Base-by-base conservation (phyloP, 768 basidiomycete species). In the Mrakia frigida region DNA sequence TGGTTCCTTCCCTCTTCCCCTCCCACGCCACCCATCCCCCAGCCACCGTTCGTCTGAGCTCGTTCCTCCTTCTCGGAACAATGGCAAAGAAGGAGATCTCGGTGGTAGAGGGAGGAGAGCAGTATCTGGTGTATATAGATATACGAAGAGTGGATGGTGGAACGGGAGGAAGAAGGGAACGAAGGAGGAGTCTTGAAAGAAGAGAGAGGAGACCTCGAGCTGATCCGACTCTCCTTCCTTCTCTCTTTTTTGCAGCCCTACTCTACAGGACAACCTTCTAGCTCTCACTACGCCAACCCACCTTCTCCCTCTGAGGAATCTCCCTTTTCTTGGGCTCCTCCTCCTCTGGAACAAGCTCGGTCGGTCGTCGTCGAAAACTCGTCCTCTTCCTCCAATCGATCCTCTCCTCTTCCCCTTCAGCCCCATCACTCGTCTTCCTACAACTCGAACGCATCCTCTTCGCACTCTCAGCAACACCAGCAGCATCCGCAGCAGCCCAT, bases 241-340 rank as follows among this genome's bases (percentile, higher is more conserved):
- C 25, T 39, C 11, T 25, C 25, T 21, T 6, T n/a, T 18, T 6
- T 39, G 3, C 23, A 68, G 65, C 14, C 39, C 11, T 43, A 68
- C 46, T 21, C 60, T 43, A 25, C 1, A 3, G 37, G 6, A 25
- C 39, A 43, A n/a, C 39, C 9, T 35, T 23, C 59, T 16, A 46
- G 21, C 3, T 7, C 50, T 3, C 53, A 31, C 25, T 23, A 53
- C 53, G 52, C 2, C 10, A 31, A 46, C 7, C 72, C 72, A 16
- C 31, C 37, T 4, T 67, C 73, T 7, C 73, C 73, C 0, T n/a
- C 60, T 1, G 33, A 31, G 25, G 59, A 59, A 11, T 74, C 73
- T 9, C 73, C 73, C 31, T 74, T 74, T 21, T 59, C 73, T 1
- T 74, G 73, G 73, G 73, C 73, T 61, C 73, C 73, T 25, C 73